Evolutionary conservation across 257 asterid species (phyloP).

Genomic region (Orobanche coerulescens): DNA sequence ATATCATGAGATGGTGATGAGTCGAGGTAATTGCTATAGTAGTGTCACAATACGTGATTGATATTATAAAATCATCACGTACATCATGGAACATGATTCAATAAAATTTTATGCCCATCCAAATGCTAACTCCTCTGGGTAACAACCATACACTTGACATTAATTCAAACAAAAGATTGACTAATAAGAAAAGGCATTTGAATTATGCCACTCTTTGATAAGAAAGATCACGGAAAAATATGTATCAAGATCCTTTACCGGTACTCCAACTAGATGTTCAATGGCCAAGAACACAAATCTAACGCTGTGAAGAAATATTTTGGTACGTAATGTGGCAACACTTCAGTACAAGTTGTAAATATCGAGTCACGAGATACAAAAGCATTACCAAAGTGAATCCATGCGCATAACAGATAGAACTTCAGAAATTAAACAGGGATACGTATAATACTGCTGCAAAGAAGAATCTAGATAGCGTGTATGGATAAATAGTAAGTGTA

Average conservation of each 20-base stretch:
- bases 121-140: neutral
- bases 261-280: neutral
- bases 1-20: too few species aligned
- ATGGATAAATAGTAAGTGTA: neutral
- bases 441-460: neutral
- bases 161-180: neutral
- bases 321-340: neutral
- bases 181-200: neutral
- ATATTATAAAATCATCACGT: too few species aligned
- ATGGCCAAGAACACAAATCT: neutral
- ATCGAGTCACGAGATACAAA: neutral
- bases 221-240: neutral
- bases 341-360: neutral
- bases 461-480: neutral
- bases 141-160: neutral
- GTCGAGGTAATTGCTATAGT: too few species aligned
- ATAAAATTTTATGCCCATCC: neutral
- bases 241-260: neutral
- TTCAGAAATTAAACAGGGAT: constrained; percentile 3
- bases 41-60: too few species aligned
- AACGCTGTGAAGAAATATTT: neutral
- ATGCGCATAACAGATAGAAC: neutral
- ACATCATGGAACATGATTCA: too few species aligned
- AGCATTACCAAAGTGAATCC: neutral
- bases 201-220: neutral